Conservation (phyloP, 257 asterid genomes). For the Lycium barbarum region DNA sequence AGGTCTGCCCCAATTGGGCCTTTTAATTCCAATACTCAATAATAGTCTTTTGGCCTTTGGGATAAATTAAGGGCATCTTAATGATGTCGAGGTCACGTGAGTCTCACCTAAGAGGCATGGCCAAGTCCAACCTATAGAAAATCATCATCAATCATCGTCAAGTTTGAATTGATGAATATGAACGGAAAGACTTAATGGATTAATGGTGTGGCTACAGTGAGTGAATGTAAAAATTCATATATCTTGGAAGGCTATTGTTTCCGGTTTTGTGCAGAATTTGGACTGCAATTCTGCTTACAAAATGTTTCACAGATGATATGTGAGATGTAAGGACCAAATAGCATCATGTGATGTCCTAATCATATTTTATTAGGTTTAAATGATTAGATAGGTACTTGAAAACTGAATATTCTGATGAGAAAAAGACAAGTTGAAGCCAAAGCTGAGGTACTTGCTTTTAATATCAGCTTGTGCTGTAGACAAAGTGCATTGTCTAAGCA, state of each 20-base stretch:
- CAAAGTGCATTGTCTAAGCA: background rate
- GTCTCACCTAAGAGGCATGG: background rate
- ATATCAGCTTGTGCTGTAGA: conserved; percentile 9
- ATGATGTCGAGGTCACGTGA: background rate
- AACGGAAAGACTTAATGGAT: background rate
- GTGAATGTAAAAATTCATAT: background rate
- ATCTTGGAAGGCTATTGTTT: conserved; percentile 6
- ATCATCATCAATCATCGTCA: conserved; percentile 11
- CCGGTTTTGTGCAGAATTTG: background rate
- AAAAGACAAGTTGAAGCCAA: background rate
- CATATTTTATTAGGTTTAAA: background rate
- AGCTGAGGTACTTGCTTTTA: background rate
- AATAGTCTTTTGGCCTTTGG: background rate
- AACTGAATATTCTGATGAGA: background rate
- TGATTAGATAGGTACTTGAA: conserved; percentile 5
- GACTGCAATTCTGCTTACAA: background rate
- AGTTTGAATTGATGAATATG: background rate
- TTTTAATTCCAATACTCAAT: background rate
- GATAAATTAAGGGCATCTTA: background rate
- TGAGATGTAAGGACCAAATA: background rate
- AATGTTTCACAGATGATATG: background rate
- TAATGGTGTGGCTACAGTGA: conserved; percentile 15
- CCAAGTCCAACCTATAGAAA: background rate
- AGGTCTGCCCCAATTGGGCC: background rate
- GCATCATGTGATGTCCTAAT: background rate